Percentiles rank a stretch among this genome's conserved stretches.
Evolutionary conservation across 2,329 filamentous ascomycete species (phyloP).

Genomic region (Talaromyces sp.): DNA sequence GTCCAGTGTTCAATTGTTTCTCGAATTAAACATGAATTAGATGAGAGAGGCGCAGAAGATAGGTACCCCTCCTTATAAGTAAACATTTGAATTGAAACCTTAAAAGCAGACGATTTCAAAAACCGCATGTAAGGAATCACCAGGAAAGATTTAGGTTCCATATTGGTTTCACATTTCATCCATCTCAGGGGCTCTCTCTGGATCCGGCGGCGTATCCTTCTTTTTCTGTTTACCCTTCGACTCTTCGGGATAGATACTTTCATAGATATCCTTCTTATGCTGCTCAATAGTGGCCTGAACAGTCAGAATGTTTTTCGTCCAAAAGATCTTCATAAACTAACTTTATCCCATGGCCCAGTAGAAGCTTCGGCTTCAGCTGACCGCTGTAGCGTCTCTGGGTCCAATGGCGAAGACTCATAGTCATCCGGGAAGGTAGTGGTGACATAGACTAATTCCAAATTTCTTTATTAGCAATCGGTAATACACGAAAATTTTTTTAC

Average conservation of each 20-base stretch:
- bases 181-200: constrained; percentile 12
- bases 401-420: constrained; percentile 12
- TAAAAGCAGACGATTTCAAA: no score
- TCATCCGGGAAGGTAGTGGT: constrained; percentile 19
- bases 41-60: no score
- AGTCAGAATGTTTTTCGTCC: not conserved
- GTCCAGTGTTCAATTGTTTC: no score
- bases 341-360: not conserved
- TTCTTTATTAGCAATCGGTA: not conserved
- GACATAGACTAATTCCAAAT: constrained; percentile 7
- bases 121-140: no score
- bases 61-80: no score
- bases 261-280: constrained; percentile 18
- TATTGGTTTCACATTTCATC: constrained; percentile 23
- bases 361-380: not conserved
- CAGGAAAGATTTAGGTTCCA: no score
- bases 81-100: no score
- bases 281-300: constrained; percentile 14
- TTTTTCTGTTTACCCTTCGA: not conserved
- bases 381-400: constrained; percentile 8
- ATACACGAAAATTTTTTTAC: not conserved
- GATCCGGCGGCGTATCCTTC: constrained; percentile 1
- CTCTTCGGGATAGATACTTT: constrained; percentile 12
- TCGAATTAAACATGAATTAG: no score
- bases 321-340: not conserved